Evolutionary conservation across 352 stramenopile genomes (phyloP).

Genomic region (Globisporangium echinulatum): DNA sequence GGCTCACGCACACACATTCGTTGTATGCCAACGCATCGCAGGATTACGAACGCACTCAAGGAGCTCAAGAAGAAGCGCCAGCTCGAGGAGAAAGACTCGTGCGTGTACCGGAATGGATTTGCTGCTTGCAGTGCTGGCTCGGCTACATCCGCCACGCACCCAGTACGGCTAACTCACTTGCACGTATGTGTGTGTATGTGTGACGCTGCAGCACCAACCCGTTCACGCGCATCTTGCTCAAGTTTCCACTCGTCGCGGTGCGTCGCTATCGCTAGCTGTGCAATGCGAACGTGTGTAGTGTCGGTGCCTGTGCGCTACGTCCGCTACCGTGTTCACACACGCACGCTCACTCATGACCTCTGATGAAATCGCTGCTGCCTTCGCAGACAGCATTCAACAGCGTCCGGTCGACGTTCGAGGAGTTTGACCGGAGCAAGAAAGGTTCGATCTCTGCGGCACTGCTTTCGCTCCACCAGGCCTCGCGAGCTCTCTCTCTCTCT

Average conservation of each 20-base stretch:
- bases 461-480: no score
- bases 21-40: slow-evolving; percentile 8
- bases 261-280: slow-evolving; percentile 1
- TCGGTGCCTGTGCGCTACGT: no score
- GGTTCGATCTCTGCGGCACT: slow-evolving; percentile 12
- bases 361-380: neutral
- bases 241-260: slow-evolving; percentile 57
- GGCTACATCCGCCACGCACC: no score
- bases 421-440: slow-evolving; percentile 54
- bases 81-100: slow-evolving; percentile 46
- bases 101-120: slow-evolving; percentile 4
- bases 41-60: slow-evolving; percentile 74
- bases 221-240: slow-evolving; percentile 78
- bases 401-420: slow-evolving; percentile 60
- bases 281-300: no score
- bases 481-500: no score
- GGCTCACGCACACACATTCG: neutral
- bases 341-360: neutral
- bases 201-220: slow-evolving; percentile 28
- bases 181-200: neutral
- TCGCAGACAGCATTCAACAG: slow-evolving; percentile 67
- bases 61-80: slow-evolving; percentile 57
- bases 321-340: neutral
- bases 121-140: no score
- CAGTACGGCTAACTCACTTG: no score